phyloP scores from a whole-genome alignment of 108 stramenopile species.

The Pseudonitzschia multiseries region DNA sequence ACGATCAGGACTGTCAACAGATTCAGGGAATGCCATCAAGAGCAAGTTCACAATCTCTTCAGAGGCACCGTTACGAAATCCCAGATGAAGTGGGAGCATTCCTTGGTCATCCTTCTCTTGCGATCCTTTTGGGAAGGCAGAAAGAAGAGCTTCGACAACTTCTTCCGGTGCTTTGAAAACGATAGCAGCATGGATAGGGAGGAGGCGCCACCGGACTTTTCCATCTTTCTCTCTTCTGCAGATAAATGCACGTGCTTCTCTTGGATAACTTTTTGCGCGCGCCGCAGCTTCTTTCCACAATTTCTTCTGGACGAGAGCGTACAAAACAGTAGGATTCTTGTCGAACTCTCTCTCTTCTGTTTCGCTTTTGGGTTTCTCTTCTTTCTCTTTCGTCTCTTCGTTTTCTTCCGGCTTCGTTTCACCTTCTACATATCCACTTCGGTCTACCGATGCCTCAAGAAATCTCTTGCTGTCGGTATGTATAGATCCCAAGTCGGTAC shows the following conservation, averaged over 20 bases:
- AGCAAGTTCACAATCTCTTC: constrained; percentile 57
- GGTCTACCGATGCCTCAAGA: background rate
- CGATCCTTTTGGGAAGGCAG: constrained; percentile 63
- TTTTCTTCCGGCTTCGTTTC: background rate
- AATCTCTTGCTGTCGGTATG: background rate
- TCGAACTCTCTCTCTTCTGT: constrained; percentile 74
- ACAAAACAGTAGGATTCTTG: constrained; percentile 73
- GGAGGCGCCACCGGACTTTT: constrained; percentile 76
- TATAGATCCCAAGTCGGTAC: background rate
- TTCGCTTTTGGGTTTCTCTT: constrained; percentile 1
- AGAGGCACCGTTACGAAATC: constrained; percentile 66
- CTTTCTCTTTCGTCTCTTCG: constrained; percentile 2
- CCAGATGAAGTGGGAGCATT: constrained; percentile 84
- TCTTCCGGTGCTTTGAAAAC: constrained; percentile 81
- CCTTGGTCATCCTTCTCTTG: constrained; percentile 83
- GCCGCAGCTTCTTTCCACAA: constrained; percentile 63
- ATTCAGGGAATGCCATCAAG: constrained; percentile 72
- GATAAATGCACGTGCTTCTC: constrained; percentile 73
- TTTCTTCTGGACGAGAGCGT: constrained; percentile 70
- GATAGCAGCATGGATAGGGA: constrained; percentile 86
- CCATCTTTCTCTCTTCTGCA: constrained; percentile 74
- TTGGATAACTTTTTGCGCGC: constrained; percentile 37
- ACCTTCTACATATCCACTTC: background rate
- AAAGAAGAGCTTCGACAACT: constrained; percentile 62
- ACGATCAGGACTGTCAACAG: constrained; percentile 74